Percentiles rank a stretch among this genome's conserved stretches.
Evolutionary conservation across 352 stramenopile genomes (phyloP).

Genomic region (Globisporangium acanthophoron): DNA sequence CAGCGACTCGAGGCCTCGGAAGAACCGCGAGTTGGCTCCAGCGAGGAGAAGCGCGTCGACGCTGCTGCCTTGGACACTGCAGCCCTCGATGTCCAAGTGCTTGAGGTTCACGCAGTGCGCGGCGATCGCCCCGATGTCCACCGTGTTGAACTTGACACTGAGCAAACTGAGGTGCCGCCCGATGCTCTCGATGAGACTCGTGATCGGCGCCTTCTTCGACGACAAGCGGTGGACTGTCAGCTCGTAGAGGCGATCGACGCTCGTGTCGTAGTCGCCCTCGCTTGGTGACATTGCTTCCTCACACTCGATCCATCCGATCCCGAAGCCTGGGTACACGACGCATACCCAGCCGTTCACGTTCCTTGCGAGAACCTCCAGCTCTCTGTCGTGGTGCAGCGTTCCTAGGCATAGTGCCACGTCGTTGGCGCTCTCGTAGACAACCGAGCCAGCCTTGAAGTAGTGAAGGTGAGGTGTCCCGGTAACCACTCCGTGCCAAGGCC

Average conservation of each 20-base stretch:
- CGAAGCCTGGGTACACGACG: slow-evolving; percentile 1
- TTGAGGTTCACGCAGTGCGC: slow-evolving; percentile 4
- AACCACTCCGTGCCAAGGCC: not conserved
- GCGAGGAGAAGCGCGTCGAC: not conserved
- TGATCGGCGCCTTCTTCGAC: slow-evolving; percentile 8
- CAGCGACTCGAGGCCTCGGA: not conserved
- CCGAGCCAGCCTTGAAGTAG: not conserved
- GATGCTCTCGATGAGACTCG: slow-evolving; percentile 2
- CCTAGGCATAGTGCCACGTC: not conserved
- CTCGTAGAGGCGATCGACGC: not conserved
- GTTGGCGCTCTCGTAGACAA: not conserved
- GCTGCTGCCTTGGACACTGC: slow-evolving; percentile 2
- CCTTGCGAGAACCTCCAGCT: slow-evolving; percentile 2
- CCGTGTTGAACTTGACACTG: slow-evolving; percentile 7
- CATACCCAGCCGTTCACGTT: not conserved
- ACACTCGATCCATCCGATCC: slow-evolving; percentile 1
- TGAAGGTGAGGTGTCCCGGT: not conserved
- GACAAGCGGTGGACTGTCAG: slow-evolving; percentile 6
- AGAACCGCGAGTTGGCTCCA: not conserved
- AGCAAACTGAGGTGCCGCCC: slow-evolving; percentile 1
- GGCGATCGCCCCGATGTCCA: not conserved
- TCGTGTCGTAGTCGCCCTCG: not conserved
- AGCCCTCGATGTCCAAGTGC: slow-evolving; percentile 6
- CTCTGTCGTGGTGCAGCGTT: not conserved
- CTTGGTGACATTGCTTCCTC: not conserved